Conservation (phyloP, 192 early-diverging fungal genomes). For the Entophlyctis helioformis region DNA sequence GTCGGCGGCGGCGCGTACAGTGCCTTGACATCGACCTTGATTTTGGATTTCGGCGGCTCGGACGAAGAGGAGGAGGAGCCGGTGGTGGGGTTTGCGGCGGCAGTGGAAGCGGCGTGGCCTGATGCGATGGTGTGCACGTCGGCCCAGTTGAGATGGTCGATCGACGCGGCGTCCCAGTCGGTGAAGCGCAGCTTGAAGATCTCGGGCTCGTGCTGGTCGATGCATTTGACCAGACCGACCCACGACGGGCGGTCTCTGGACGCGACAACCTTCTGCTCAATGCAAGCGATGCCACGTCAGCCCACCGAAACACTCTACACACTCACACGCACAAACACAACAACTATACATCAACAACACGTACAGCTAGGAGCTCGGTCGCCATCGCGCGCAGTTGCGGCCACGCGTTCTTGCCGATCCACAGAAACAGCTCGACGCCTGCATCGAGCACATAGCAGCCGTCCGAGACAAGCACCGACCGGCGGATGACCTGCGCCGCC, state of each 20-base stretch:
- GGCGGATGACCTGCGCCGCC: slow-evolving; percentile 11
- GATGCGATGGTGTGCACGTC: background rate
- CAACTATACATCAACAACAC: background rate
- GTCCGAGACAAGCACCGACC: slow-evolving; percentile 14
- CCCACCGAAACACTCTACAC: background rate
- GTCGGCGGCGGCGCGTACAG: slow-evolving; percentile 22
- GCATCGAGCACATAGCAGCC: slow-evolving; percentile 33
- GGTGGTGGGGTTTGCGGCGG: background rate
- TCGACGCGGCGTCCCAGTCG: slow-evolving; percentile 23
- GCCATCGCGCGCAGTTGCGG: slow-evolving; percentile 7
- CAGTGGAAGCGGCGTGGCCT: background rate
- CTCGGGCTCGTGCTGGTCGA: slow-evolving; percentile 26
- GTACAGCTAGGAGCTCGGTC: slow-evolving; percentile 31
- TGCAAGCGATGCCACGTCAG: no score
- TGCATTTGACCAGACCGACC: slow-evolving; percentile 20
- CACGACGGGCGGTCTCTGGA: slow-evolving; percentile 22
- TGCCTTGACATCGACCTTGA: slow-evolving; percentile 31
- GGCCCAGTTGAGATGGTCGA: background rate
- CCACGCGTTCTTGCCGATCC: slow-evolving; percentile 26
- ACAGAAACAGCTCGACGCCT: slow-evolving; percentile 32
- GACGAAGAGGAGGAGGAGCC: background rate
- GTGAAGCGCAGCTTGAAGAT: slow-evolving; percentile 37
- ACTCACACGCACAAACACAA: background rate
- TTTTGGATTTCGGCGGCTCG: slow-evolving; percentile 6
- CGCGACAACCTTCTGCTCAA: slow-evolving; percentile 18